Evolutionary conservation across 768 basidiomycete genomes (phyloP), one percentile per base, ranked within the genome.

Genomic region (Podaxis sp.): DNA sequence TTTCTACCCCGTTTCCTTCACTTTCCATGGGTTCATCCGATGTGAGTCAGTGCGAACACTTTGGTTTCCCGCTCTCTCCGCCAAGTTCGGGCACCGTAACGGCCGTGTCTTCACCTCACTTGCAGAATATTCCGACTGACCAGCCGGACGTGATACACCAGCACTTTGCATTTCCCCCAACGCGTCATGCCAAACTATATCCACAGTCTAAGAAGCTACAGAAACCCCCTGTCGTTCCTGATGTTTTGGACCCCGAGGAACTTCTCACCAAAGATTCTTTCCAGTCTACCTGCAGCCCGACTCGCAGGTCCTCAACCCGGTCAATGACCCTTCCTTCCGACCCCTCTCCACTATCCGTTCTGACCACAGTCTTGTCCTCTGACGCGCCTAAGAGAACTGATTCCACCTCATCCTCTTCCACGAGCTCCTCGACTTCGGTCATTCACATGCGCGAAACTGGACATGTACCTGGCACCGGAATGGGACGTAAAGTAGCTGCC

Each of bases 401-500:
- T 36, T 76, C 77, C 1, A 76, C 76, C 12, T 73, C 75, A 4
- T 75, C 77, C 38, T 69, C 76, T n/a, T 74, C 75, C 36, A 38
- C 49, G 11, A 56, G 40, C 40, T 69, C 73, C 30, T 71, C 72
- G 22, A 71, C 73, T 9, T 70, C 73, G 22, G 65, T 70, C 40
- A 67, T 70, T 19, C 72, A 69, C n/a, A 71, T 67, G 13, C 74
- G 79, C 40, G 71, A 77, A 46, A 63, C 52, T 15, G 59, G 68
- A 38, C 73, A 71, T 26, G 74, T 74, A 56, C 66, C 75, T 17
- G 72, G 71, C 38, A 69, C 77, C 46, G 87, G 86, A 19, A 89
- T 87, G 53, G 88, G 90, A 33, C 86, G 92, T 67, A 94, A 94
- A 72, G 92, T 94, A 36, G 92, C 92, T 1, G 91, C 88, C 11